phyloP scores from a whole-genome alignment of 352 stramenopile species.

The Pseudoperonospora humuli region DNA sequence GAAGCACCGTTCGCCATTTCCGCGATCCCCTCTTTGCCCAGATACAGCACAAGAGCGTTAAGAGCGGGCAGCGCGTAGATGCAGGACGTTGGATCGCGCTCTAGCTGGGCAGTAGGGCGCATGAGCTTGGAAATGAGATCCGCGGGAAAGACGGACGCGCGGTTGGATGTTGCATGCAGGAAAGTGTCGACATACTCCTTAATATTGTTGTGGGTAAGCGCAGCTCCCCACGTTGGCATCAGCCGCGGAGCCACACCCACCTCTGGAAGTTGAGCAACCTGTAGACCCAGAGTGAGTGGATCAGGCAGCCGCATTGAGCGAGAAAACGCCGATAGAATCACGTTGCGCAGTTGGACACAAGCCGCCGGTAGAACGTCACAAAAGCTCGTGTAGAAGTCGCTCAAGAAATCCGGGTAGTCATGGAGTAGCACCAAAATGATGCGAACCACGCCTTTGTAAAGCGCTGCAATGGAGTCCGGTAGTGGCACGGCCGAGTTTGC shows the following conservation, averaged over 20 bases:
- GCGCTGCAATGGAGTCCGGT: slow-evolving; percentile 85
- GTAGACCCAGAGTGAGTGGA: slow-evolving; percentile 96
- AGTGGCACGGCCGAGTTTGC: slow-evolving; percentile 73
- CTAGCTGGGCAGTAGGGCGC: slow-evolving; percentile 45
- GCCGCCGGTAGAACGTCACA: slow-evolving; percentile 96
- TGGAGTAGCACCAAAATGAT: slow-evolving; percentile 97
- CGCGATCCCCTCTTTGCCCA: slow-evolving; percentile 79
- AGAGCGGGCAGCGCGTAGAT: slow-evolving; percentile 92
- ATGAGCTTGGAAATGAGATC: slow-evolving; percentile 75
- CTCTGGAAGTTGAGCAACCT: slow-evolving; percentile 96
- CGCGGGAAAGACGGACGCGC: slow-evolving; percentile 81
- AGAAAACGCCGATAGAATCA: slow-evolving; percentile 97
- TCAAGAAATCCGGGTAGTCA: slow-evolving; percentile 98
- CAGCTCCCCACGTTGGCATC: slow-evolving; percentile 90
- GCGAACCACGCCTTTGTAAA: slow-evolving; percentile 98
- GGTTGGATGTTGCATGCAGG: slow-evolving; percentile 83
- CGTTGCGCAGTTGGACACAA: slow-evolving; percentile 97
- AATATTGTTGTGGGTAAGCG: slow-evolving; percentile 87
- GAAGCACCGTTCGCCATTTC: slow-evolving; percentile 54
- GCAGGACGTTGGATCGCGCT: slow-evolving; percentile 59
- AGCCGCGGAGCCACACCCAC: slow-evolving; percentile 92
- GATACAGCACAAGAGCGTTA: slow-evolving; percentile 83
- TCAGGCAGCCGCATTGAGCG: slow-evolving; percentile 96
- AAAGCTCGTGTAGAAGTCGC: slow-evolving; percentile 97
- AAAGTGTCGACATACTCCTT: slow-evolving; percentile 95